Evolutionary conservation across 2,329 filamentous ascomycete species (phyloP).

Genomic region (Sordariomycetes sp.): DNA sequence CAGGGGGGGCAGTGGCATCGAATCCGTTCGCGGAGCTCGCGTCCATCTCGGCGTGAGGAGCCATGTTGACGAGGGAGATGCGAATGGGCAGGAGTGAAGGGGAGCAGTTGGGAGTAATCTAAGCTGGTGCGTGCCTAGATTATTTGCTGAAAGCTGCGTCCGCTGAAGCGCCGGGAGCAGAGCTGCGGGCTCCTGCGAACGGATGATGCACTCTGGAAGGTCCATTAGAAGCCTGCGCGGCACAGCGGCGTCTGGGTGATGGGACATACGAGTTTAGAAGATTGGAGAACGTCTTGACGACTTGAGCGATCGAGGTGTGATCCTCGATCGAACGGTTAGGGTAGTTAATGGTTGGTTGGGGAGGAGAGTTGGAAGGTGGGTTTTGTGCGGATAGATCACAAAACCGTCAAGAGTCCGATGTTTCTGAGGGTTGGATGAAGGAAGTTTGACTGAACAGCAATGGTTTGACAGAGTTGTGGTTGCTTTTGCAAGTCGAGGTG

Average conservation of each 20-base stretch:
- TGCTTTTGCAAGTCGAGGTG: background rate
- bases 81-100: background rate
- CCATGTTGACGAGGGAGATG: constrained; percentile 46
- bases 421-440: background rate
- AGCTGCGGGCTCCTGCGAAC: constrained; percentile 92
- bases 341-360: background rate
- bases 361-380: background rate
- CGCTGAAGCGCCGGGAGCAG: constrained; percentile 75
- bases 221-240: background rate
- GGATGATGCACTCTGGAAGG: constrained; percentile 70
- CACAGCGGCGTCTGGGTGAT: background rate
- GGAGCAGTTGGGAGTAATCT: background rate
- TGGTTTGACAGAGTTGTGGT: background rate
- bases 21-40: constrained; percentile 38
- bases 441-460: background rate
- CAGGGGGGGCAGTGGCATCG: constrained; percentile 26
- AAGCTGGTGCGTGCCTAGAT: constrained; percentile 15
- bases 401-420: background rate
- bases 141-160: constrained; percentile 48
- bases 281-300: constrained; percentile 97
- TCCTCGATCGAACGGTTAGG: constrained; percentile 31
- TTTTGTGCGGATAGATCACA: background rate
- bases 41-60: constrained; percentile 68
- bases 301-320: constrained; percentile 39
- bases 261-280: constrained; percentile 80